phyloP scores from a whole-genome alignment of 2,329 filamentous ascomycete genomes.

The Ascomycota sp. region DNA sequence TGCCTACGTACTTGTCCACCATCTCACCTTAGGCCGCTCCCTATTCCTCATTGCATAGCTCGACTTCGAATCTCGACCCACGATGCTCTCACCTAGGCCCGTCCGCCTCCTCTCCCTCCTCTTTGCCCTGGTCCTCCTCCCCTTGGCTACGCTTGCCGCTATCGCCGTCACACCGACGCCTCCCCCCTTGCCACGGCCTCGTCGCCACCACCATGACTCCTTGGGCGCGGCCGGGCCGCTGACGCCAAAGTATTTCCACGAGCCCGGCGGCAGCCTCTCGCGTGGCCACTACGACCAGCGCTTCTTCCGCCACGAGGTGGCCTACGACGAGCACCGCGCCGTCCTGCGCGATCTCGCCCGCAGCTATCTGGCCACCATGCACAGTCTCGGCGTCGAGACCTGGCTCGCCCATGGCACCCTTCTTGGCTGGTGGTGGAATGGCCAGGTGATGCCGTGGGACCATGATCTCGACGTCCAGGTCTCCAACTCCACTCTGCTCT shows the following conservation, averaged over 20 bases:
- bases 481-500: slow-evolving; percentile 41
- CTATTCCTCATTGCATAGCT: no score
- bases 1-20: no score
- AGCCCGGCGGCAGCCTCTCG: slow-evolving; percentile 37
- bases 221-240: background rate
- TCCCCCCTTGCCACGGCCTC: no score
- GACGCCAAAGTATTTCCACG: slow-evolving; percentile 40
- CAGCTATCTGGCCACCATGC: slow-evolving; percentile 51
- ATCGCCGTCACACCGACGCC: no score
- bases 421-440: slow-evolving; percentile 81
- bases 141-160: no score
- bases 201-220: no score
- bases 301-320: slow-evolving; percentile 42
- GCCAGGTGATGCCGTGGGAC: slow-evolving; percentile 61
- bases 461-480: slow-evolving; percentile 72
- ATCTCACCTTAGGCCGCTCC: no score
- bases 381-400: slow-evolving; percentile 47
- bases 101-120: no score
- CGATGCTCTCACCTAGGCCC: no score
- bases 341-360: slow-evolving; percentile 50
- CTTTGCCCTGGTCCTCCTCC: no score
- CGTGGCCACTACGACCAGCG: slow-evolving; percentile 57
- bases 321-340: slow-evolving; percentile 44
- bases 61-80: no score
- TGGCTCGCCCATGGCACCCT: slow-evolving; percentile 77